Conservation (phyloP, 805 yeast genomes). For the Pichia paraexigua region DNA sequence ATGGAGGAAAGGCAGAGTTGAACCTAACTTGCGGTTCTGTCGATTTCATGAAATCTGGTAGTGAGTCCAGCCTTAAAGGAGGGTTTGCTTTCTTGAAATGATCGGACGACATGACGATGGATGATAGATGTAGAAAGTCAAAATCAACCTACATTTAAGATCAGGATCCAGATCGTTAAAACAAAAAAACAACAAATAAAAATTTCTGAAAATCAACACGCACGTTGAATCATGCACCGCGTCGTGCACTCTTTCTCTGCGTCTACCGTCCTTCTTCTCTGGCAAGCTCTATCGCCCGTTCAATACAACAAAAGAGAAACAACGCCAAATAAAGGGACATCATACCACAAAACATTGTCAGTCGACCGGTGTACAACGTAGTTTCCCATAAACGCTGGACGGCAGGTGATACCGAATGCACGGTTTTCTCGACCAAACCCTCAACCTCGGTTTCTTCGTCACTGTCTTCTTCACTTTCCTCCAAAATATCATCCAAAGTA, state of each 20-base stretch:
- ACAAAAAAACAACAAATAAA: background rate
- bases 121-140: background rate
- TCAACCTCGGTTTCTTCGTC: background rate
- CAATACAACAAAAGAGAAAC: background rate
- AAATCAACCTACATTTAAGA: no score
- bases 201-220: background rate
- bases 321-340: background rate
- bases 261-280: no score
- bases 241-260: no score
- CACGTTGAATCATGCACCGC: no score
- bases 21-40: slow-evolving; percentile 28
- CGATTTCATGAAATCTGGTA: slow-evolving; percentile 28
- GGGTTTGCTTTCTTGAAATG: background rate
- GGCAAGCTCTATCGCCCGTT: background rate
- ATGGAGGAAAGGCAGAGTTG: slow-evolving; percentile 61
- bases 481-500: background rate
- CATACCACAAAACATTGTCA: background rate
- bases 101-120: background rate
- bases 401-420: background rate
- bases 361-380: background rate
- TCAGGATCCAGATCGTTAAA: background rate
- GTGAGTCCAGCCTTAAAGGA: slow-evolving; percentile 19
- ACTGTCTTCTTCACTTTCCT: background rate
- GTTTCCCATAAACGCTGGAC: background rate
- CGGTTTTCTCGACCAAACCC: background rate